Conservation (phyloP, 352 stramenopile species). For the Phytophthora idaei region DNA sequence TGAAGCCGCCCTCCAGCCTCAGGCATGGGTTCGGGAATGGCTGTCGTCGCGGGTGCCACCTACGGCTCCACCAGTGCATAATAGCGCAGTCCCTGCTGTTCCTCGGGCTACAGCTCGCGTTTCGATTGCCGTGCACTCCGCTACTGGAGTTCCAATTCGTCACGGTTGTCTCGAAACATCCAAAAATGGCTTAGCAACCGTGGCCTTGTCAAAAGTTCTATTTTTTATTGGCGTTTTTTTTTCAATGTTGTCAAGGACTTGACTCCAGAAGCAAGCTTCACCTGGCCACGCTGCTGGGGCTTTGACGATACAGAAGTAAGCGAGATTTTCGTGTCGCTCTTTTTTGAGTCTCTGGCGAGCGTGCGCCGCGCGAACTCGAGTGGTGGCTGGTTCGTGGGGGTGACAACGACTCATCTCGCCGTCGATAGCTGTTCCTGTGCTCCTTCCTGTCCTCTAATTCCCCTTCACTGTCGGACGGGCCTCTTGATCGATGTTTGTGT, state of each 20-base stretch:
- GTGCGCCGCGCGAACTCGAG: too few species aligned
- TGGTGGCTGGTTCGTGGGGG: background rate
- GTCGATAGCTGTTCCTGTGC: slow-evolving; percentile 1
- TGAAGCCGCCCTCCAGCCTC: slow-evolving; percentile 46
- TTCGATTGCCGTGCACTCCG: slow-evolving; percentile 36
- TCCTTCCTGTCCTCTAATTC: background rate
- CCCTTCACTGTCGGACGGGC: slow-evolving; percentile 8
- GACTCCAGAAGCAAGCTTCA: too few species aligned
- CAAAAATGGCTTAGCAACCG: background rate
- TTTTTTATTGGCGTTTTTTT: too few species aligned
- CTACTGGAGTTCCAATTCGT: slow-evolving; percentile 27
- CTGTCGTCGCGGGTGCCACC: slow-evolving; percentile 39
- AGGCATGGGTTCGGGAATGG: slow-evolving; percentile 44
- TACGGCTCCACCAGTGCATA: slow-evolving; percentile 45
- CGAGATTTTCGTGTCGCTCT: background rate
- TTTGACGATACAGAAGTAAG: too few species aligned
- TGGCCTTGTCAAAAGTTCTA: background rate
- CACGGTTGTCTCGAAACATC: background rate
- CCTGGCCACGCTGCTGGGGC: too few species aligned
- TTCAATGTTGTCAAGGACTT: too few species aligned
- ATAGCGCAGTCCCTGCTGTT: slow-evolving; percentile 39
- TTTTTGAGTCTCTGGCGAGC: background rate
- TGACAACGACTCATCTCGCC: slow-evolving; percentile 17
- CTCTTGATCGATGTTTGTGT: slow-evolving; percentile 24
- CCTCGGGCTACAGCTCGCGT: slow-evolving; percentile 38